A percentile compares a stretch with the other conserved stretches of the same genome.
Evolutionary conservation across 2,329 filamentous ascomycete species (phyloP).

Genomic region (Spiromastix sp.): DNA sequence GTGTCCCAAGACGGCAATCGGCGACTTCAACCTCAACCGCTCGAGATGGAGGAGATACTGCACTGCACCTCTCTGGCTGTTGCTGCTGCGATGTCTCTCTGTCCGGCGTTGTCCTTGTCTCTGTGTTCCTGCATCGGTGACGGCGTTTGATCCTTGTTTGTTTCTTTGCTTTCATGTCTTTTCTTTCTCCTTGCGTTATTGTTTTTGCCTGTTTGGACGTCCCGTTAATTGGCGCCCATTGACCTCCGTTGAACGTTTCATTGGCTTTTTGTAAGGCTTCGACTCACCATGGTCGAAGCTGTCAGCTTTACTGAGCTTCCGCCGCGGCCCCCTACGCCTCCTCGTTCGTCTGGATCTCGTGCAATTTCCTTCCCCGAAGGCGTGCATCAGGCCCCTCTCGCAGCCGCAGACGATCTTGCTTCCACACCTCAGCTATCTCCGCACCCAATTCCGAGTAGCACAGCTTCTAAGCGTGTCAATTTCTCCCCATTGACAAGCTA

Average conservation of each 20-base stretch:
- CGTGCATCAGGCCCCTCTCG: not conserved
- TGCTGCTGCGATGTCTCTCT: too few species aligned
- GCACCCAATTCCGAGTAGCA: conserved; percentile 26
- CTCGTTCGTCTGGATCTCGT: conserved; percentile 28
- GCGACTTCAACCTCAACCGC: too few species aligned
- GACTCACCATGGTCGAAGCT: conserved; percentile 31
- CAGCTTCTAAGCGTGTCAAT: conserved; percentile 47
- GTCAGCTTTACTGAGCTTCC: conserved; percentile 34
- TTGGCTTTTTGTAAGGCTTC: conserved; percentile 2
- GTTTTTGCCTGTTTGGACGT: too few species aligned
- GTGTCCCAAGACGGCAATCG: too few species aligned
- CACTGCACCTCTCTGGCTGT: too few species aligned
- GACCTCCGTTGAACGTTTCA: conserved; percentile 6
- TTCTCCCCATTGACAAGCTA: conserved; percentile 51
- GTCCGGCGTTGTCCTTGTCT: not conserved
- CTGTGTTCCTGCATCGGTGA: conserved; percentile 1
- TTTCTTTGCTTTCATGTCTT: too few species aligned
- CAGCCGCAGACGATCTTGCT: conserved; percentile 27
- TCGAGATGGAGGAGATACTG: too few species aligned
- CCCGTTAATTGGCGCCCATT: too few species aligned
- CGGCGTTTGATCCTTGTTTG: conserved; percentile 2
- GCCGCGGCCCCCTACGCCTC: conserved; percentile 48
- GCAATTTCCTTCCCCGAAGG: conserved; percentile 6
- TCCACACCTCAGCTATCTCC: conserved; percentile 20
- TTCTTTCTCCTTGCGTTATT: conserved; percentile 9